Evolutionary conservation across 768 basidiomycete species (phyloP), one percentile per base, ranked within the genome.

Genomic region (Russula lepida): DNA sequence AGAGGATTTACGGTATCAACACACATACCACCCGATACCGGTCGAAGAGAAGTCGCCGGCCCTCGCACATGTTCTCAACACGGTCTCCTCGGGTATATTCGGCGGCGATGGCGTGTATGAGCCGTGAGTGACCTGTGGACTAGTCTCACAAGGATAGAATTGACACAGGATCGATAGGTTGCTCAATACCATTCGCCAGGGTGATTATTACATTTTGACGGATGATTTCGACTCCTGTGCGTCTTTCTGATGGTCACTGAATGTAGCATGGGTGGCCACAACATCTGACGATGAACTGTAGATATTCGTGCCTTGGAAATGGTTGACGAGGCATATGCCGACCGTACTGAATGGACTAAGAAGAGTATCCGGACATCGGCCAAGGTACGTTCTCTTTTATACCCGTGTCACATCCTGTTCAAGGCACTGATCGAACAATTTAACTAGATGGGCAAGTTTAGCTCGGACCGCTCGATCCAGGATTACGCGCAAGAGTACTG

Each of bases 191-290:
- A 82, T 91, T 67, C 78, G 84, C 43, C 83, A 89, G 68, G 80
- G 81, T 46, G 89, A 93, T 65, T 83, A 86, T 71, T 91, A 90
- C 71, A 78, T 93, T 53, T 70, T 95, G 59, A 84, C 90, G 0
- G 94, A 98, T 70, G 95, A 98, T 76, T 98, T 98, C 69, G 89
- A 93, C 65, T 93, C 92, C 9, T 95, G 85, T 93, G 53, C 63
- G 85, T 75, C 11, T 8, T 41, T 13, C 44, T 6, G 35, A 27
- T 54, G 23, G 0, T 9, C 4, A 25, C 32, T 30, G 4, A 39
- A 52, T 19, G 66, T 17, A 37, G 17, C 12, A 19, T 17, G 19
- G 43, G n/a, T 52, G 21, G 25, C 13, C 25, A 21, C 11, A 46
- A 59, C n/a, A 27, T 39, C 50, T 62, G 28, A 17, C 23, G 12